Evolutionary conservation across 1,139 yeast genomes (phyloP), one percentile per base, ranked within the genome.

Genomic region (Nakaseomyces kungkrabaensis): DNA sequence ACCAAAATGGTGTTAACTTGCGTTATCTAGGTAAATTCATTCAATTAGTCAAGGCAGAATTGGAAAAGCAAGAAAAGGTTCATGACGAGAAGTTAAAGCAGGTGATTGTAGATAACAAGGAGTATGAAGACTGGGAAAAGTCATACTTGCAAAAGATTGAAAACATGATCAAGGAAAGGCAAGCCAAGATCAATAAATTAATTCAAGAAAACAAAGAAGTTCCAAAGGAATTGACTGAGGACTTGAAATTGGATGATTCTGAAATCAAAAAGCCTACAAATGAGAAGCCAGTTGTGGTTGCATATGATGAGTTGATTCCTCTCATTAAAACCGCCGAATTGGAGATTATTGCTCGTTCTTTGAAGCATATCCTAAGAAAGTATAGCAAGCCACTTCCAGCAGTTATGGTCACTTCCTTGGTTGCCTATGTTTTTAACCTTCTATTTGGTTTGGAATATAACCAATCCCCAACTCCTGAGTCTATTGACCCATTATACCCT

Each of bases 1-100:
- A 92, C 68, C 78, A 78, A 59, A 73, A 74, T 49, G 98, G 98
- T 73, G 83, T 92, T 64, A 90, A 88, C 67, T 66, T 90, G 72
- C 84, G 98, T 70, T 90, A 92, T 63, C 74, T 92, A 60, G 97
- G 97, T 54, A 70, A 67, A 48, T 63, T 83, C 24, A 55, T 62
- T 34, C 50, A 54, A 5, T 45, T 63, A 32, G 56, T 62, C 4
- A 54, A 64, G 41, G 64, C 62, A 37, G 61, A 64, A 40, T 49
- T 60, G 40, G 56, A 61, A 5, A 52, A 53, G 24, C 67, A 67
- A 53, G 61, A 61, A 26, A 52, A 50, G 11, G 50, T 52, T n/a
- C 63, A 60, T 37, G 59, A 58, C n/a, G 57, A 60, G 11, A 59
- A 59, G 37, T 48, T 63, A 44, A 60, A 54, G 6, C 60, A 63